Evolutionary conservation across 2,329 filamentous ascomycete genomes (phyloP), one percentile per base, ranked within the genome.

Genomic region (Fusarium avenaceum): DNA sequence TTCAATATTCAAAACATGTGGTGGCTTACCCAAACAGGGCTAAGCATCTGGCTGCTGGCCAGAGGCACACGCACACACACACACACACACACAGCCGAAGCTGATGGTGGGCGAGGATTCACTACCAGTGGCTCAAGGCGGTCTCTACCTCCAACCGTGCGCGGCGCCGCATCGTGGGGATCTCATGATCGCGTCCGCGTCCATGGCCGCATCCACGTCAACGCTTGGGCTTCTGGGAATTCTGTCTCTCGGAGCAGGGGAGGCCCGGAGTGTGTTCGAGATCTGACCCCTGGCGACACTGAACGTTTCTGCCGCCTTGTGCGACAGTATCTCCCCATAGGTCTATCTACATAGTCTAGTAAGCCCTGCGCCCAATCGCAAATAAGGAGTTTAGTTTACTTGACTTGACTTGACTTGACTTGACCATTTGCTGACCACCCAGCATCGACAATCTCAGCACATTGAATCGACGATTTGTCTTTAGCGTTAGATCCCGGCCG

Each of bases 81-180:
- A 26, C 9, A 26, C 2, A 10, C 2, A 19, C 57, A 63, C 57
- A 39, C 43, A 35, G 33, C 42, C 33, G 47, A 57, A 40, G 44
- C 20, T 64, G 44, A 51, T 70, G 67, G 67, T 54, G 54, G 42
- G 59, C 19, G 49, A 61, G 40, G 28, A 38, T 46, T 20, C n/a
- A 44, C 17, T 52, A 28, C 47, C 40, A 63, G 45, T 71, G 62
- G 62, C 38, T 57, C 49, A 44, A 30, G 54, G 51, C 33, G 50
- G 46, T 54, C 54, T 56, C n/a, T 54, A 28, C 44, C 52, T 69
- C 42, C 58, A 73, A 50, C 71, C 67, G 67, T 73, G 71, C 71
- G 53, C 50, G 35, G 53, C 62, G 71, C 69, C 71, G 67, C 71
- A 73, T 74, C 71, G 67, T 71, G 70, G 70, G 61, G 72, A 73